Evolutionary conservation across 495 filamentous ascomycete species (phyloP).

Genomic region (Amphirosellinia nigrospora): DNA sequence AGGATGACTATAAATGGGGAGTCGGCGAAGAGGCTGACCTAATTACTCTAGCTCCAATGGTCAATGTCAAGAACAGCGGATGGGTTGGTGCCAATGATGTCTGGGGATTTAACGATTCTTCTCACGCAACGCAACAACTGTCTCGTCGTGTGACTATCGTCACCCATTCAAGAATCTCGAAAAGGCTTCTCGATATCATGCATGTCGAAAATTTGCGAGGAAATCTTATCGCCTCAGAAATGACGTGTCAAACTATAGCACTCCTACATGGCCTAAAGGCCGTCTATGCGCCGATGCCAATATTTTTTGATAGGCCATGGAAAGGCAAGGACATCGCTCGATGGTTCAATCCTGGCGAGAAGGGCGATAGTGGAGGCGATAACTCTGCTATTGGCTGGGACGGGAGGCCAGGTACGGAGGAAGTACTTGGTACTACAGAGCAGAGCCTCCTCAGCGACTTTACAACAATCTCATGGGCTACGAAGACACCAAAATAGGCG

Average conservation of each 20-base stretch:
- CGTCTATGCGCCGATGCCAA: conserved; percentile 71
- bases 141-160: conserved; percentile 71
- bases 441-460: conserved; percentile 58
- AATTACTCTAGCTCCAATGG: conserved; percentile 73
- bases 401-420: conserved; percentile 62
- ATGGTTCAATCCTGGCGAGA: conserved; percentile 66
- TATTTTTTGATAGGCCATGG: conserved; percentile 70
- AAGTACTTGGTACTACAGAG: conserved; percentile 64
- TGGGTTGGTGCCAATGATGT: conserved; percentile 68
- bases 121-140: conserved; percentile 53
- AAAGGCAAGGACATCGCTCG: conserved; percentile 57
- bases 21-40: conserved; percentile 78
- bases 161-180: conserved; percentile 68
- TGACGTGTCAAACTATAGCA: conserved; percentile 68
- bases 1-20: conserved; percentile 74
- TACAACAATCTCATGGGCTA: conserved; percentile 70
- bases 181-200: conserved; percentile 69
- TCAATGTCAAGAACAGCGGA: conserved; percentile 67
- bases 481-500: conserved; percentile 58
- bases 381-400: conserved; percentile 57
- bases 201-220: conserved; percentile 65
- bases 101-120: conserved; percentile 64
- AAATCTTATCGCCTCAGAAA: conserved; percentile 70
- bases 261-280: conserved; percentile 76
- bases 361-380: conserved; percentile 53